Percentiles rank a stretch among this genome's conserved stretches.
phyloP scores from a whole-genome alignment of 768 basidiomycete species.

The Amanita pallidorosea region DNA sequence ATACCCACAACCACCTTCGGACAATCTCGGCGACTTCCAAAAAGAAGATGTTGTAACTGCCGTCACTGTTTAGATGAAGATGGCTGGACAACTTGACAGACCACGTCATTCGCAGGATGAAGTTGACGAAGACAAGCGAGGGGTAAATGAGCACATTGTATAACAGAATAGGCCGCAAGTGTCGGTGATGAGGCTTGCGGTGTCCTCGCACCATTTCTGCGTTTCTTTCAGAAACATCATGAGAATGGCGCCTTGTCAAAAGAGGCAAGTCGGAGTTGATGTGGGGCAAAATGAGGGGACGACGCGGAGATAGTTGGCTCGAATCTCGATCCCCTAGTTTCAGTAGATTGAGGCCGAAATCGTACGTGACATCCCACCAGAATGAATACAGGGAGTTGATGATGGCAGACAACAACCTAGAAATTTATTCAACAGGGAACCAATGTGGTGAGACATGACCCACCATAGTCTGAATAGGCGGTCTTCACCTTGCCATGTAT shows the following conservation, averaged over 20 bases:
- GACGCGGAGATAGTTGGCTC: slow-evolving; percentile 23
- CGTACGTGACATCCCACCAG: slow-evolving; percentile 98
- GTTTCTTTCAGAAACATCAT: not conserved
- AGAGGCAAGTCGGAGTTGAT: slow-evolving; percentile 28
- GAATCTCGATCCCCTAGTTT: slow-evolving; percentile 21
- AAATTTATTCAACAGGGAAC: not conserved
- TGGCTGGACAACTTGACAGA: slow-evolving; percentile 84
- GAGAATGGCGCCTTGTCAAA: slow-evolving; percentile 9
- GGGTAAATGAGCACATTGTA: slow-evolving; percentile 83
- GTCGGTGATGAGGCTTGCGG: slow-evolving; percentile 18
- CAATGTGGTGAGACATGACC: slow-evolving; percentile 11
- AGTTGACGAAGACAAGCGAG: slow-evolving; percentile 68
- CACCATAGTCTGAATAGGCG: slow-evolving; percentile 80
- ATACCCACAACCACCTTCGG: slow-evolving; percentile 97
- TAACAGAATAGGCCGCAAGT: slow-evolving; percentile 65
- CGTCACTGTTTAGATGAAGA: slow-evolving; percentile 67
- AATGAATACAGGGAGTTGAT: slow-evolving; percentile 93
- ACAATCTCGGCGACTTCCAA: slow-evolving; percentile 85
- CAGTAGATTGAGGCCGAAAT: slow-evolving; percentile 88
- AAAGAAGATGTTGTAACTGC: slow-evolving; percentile 77
- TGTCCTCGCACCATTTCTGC: not conserved
- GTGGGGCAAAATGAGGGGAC: slow-evolving; percentile 35
- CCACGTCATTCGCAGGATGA: slow-evolving; percentile 89
- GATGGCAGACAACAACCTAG: slow-evolving; percentile 76
- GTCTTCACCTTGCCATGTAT: slow-evolving; percentile 67